Conservation (phyloP, 257 asterid genomes). For the Oldenlandia corymbosa region DNA sequence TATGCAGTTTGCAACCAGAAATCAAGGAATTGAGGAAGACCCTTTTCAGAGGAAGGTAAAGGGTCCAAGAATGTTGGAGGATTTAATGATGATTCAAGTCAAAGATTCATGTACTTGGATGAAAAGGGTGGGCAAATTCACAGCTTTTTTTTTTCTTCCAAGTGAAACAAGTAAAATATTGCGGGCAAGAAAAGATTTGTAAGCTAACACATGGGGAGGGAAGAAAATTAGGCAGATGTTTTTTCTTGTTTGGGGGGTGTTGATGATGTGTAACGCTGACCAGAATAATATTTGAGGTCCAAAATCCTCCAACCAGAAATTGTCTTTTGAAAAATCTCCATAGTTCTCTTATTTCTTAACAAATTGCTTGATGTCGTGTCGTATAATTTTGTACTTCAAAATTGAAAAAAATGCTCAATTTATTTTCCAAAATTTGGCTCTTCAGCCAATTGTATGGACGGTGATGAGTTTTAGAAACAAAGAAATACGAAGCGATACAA, state of each 20-base stretch:
- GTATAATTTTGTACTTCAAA: too few relatives aligned
- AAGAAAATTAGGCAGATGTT: neutral
- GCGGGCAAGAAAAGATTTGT: neutral
- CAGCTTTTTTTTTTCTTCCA: too few relatives aligned
- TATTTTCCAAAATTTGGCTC: too few relatives aligned
- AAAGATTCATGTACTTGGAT: constrained; percentile 27
- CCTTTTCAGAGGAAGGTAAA: constrained; percentile 19
- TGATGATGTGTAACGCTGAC: constrained; percentile 23
- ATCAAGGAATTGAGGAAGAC: constrained; percentile 14
- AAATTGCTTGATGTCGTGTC: too few relatives aligned
- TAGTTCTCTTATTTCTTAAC: too few relatives aligned
- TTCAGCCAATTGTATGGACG: too few relatives aligned
- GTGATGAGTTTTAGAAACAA: too few relatives aligned
- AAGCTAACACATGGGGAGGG: constrained; percentile 5
- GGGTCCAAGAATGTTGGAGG: constrained; percentile 36
- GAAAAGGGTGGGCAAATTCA: constrained; percentile 29
- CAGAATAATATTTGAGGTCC: constrained; percentile 47
- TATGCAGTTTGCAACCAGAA: too few relatives aligned
- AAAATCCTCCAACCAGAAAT: constrained; percentile 33
- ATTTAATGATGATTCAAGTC: constrained; percentile 5
- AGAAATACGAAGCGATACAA: too few relatives aligned
- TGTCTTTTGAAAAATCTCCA: constrained; percentile 4
- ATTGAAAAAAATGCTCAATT: too few relatives aligned
- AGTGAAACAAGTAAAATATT: constrained; percentile 11
- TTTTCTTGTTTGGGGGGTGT: neutral